A percentile compares a stretch with the other conserved stretches of the same genome.
phyloP scores from a whole-genome alignment of 345 rosid species.

The Barbarea vulgaris region DNA sequence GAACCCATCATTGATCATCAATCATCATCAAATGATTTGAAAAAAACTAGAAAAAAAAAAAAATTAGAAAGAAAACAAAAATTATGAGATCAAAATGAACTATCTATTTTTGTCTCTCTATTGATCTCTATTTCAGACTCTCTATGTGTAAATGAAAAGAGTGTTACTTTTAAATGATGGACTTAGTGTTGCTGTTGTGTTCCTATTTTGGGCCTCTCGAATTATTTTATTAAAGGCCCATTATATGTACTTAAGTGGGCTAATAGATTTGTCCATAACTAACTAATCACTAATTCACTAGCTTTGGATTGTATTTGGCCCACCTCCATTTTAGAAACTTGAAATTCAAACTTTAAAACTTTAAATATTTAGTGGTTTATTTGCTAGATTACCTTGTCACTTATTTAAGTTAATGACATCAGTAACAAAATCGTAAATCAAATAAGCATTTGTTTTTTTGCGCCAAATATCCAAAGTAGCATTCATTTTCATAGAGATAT shows the following conservation, averaged over 20 bases:
- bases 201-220: neutral
- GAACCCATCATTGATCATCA: constrained; percentile 46
- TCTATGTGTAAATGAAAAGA: constrained; percentile 12
- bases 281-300: neutral
- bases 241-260: neutral
- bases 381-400: neutral
- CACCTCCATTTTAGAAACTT: no score
- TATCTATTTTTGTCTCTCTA: neutral
- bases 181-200: neutral
- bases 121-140: constrained; percentile 10
- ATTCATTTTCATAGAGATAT: neutral
- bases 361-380: neutral
- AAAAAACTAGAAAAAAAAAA: neutral
- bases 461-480: neutral
- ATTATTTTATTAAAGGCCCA: constrained; percentile 11
- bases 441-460: neutral
- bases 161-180: neutral
- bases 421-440: neutral
- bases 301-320: no score
- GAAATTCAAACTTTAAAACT: no score
- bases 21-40: constrained; percentile 11
- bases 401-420: neutral
- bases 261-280: neutral
- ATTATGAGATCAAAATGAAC: constrained; percentile 16
- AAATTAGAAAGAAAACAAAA: neutral